Conservation (phyloP, 164 flowering plant species). For the Tetrastigma voinierianum region DNA sequence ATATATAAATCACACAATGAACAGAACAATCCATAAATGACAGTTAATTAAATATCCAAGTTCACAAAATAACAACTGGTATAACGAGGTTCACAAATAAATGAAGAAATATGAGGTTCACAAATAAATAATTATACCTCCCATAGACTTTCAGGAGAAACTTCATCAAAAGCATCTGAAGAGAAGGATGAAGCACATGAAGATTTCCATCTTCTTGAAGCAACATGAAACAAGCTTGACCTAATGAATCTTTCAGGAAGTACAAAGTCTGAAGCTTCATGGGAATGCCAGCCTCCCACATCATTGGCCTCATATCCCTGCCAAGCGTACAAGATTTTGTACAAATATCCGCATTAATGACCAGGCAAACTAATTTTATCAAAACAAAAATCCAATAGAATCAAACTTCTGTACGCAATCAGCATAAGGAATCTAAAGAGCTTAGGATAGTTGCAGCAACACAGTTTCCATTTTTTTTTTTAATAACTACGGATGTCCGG, state of each 20-base stretch:
- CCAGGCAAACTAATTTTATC: not conserved
- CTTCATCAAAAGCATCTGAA: slow-evolving; percentile 39
- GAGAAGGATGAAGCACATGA: slow-evolving; percentile 44
- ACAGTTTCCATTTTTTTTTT: not conserved
- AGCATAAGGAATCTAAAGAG: not conserved
- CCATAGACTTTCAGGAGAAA: slow-evolving; percentile 85
- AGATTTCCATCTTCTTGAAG: slow-evolving; percentile 50
- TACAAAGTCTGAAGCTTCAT: slow-evolving; percentile 29
- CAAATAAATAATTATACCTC: slow-evolving; percentile 49
- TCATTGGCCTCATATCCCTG: slow-evolving; percentile 49
- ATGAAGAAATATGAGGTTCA: not conserved
- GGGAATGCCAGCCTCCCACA: slow-evolving; percentile 24
- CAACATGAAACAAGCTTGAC: slow-evolving; percentile 29
- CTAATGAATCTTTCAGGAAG: slow-evolving; percentile 24
- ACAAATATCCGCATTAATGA: not conserved
- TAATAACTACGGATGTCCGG: too few relatives aligned
- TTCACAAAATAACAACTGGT: not conserved
- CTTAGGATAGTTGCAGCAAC: not conserved
- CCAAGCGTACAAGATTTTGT: slow-evolving; percentile 18
- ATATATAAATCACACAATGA: too few relatives aligned
- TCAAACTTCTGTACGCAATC: not conserved
- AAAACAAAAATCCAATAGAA: not conserved
- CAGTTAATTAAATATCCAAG: not conserved
- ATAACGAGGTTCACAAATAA: not conserved
- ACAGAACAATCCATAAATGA: too few relatives aligned